Evolutionary conservation across 1,284 basidiomycete genomes (phyloP), one percentile per base, ranked within the genome.

Genomic region (Psilocybe mexicana): DNA sequence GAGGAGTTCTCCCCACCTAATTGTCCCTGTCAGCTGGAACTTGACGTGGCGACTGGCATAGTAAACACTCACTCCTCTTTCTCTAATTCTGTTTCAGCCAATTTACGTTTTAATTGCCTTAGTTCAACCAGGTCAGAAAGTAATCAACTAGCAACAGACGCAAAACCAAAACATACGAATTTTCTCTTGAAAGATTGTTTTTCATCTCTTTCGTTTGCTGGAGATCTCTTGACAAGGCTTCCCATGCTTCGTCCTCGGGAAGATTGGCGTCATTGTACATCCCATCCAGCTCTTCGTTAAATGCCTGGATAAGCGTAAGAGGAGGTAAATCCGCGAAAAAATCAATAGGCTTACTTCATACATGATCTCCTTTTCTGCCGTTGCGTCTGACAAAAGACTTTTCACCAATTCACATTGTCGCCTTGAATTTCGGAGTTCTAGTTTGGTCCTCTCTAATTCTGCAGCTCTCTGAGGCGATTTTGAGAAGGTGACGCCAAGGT

Each of bases 261-360:
- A 94, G 79, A 58, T 87, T 83, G 18, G 83, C 83, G 58, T 93
- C 91, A 54, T 88, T 86, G 74, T 87, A 95, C 90, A 96, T 93
- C 36, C 83, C 85, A 64, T 94, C 92, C 38, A 96, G 79, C 70
- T 96, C 94, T 64, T 93, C 92, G 69, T 96, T 96, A 77, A 96
- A 95, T 3, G 92, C 88, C 93, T 94, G 61, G 38, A 58, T 45
- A 53, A 47, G 18, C 35, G 46, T 51, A 63, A 50, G 51, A 57
- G n/a, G 47, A 7, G 57, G 26, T 49, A 30, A 25, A 40, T 4
- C 3, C 7, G 11, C 4, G 26, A 14, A 44, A 28, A 52, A 54
- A 44, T 30, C 4, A 14, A 28, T n/a, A 40, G 23, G 71, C 84
- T 68, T 59, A 93, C 93, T 77, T 94, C 90, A 67, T 94, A 96